Conservation (phyloP, 2,329 filamentous ascomycete genomes). For the Chaetomium sp. region DNA sequence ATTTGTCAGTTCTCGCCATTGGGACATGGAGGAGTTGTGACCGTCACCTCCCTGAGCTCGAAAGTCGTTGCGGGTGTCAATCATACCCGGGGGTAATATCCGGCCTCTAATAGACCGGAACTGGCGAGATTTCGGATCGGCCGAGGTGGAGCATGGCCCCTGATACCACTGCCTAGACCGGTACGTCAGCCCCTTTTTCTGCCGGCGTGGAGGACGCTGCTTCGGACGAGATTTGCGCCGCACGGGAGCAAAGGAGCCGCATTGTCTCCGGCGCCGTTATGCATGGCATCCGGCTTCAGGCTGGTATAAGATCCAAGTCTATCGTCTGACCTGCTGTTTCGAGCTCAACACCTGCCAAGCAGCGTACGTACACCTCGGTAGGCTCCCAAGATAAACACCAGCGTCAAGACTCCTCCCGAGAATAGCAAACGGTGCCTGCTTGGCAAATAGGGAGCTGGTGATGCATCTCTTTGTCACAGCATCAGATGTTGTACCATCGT, state of each 20-base stretch:
- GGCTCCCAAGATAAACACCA: not conserved
- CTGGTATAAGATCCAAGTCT: conserved; percentile 21
- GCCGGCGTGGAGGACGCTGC: conserved; percentile 1
- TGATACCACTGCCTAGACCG: conserved; percentile 17
- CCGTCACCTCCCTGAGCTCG: not conserved
- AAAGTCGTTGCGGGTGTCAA: not conserved
- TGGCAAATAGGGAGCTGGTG: conserved; percentile 27
- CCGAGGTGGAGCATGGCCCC: conserved; percentile 24
- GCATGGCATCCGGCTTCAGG: conserved; percentile 13
- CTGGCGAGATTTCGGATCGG: conserved; percentile 22
- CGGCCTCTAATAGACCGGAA: not conserved
- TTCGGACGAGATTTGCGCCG: not conserved
- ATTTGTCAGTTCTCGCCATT: not conserved
- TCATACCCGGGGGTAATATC: conserved; percentile 1
- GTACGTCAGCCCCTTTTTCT: conserved; percentile 17
- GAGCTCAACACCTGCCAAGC: conserved; percentile 14
- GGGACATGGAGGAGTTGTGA: not conserved
- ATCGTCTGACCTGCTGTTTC: conserved; percentile 32
- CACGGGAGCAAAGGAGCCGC: not conserved
- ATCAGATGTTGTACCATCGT: not conserved
- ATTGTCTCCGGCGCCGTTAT: not conserved
- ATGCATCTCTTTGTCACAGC: conserved; percentile 10
- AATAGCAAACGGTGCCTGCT: conserved; percentile 33
- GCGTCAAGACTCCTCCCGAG: not conserved
- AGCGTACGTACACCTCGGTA: conserved; percentile 29